These are phyloP conservation scores for Suillus variegatus DNA, from an alignment of 768 basidiomycete species.

Conservation along the genomic window DNA sequence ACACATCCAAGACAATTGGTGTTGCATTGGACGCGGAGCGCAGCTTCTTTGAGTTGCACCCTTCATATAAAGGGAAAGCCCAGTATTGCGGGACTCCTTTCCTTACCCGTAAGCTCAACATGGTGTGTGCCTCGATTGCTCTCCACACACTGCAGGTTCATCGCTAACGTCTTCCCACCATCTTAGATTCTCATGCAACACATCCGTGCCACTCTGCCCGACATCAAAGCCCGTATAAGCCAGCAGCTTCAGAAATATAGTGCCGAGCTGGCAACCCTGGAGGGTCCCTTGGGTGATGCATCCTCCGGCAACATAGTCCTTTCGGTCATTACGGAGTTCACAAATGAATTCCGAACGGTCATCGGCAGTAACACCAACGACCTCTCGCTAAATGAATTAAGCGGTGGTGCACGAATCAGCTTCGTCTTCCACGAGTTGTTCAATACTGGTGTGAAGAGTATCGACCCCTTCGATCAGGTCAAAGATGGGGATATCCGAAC, in stretches of 20 bases:
- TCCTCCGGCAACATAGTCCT: constrained; percentile 92
- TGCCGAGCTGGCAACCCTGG: constrained; percentile 78
- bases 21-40: constrained; percentile 88
- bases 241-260: constrained; percentile 88
- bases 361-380: constrained; percentile 99
- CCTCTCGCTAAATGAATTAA: constrained; percentile 90
- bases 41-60: constrained; percentile 92
- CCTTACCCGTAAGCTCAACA: constrained; percentile 92
- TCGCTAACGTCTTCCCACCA: background rate
- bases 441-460: constrained; percentile 93
- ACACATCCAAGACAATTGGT: constrained; percentile 80
- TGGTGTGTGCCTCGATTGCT: constrained; percentile 50
- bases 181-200: constrained; percentile 97
- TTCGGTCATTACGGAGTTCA: constrained; percentile 98
- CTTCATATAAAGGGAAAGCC: constrained; percentile 90
- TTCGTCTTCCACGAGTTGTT: constrained; percentile 99
- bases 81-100: constrained; percentile 98
- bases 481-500: constrained; percentile 98
- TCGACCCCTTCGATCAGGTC: constrained; percentile 98
- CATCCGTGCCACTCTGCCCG: constrained; percentile 95
- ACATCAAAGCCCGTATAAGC: constrained; percentile 96
- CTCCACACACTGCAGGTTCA: no score
- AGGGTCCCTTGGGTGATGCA: constrained; percentile 82
- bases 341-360: constrained; percentile 91
- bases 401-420: constrained; percentile 98